These are phyloP conservation scores for Suillus placidus DNA, from an alignment of 768 basidiomycete genomes.

Conservation along the genomic window DNA sequence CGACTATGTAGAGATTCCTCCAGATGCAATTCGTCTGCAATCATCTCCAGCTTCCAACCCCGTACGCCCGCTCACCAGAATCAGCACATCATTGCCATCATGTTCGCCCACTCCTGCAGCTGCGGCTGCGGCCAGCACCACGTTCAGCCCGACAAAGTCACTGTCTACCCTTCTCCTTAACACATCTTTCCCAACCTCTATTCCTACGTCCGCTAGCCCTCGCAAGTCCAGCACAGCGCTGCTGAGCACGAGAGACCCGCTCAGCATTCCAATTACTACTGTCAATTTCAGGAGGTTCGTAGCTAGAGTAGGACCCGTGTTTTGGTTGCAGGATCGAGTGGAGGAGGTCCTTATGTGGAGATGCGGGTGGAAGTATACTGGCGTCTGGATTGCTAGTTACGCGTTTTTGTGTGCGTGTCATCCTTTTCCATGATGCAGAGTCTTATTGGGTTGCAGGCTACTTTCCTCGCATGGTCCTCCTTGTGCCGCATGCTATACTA, in stretches of 20 bases:
- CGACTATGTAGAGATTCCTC: constrained; percentile 45
- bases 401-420: constrained; percentile 63
- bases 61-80: constrained; percentile 43
- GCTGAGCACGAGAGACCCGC: constrained; percentile 62
- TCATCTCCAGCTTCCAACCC: constrained; percentile 20
- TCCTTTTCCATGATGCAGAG: background rate
- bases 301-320: constrained; percentile 72
- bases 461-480: constrained; percentile 70
- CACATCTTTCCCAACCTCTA: constrained; percentile 25
- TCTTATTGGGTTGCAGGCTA: constrained; percentile 52
- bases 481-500: constrained; percentile 66
- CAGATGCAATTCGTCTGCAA: constrained; percentile 40
- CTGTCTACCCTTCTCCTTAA: constrained; percentile 35
- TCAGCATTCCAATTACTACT: constrained; percentile 77
- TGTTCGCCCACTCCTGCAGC: constrained; percentile 17
- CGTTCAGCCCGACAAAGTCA: constrained; percentile 31
- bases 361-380: constrained; percentile 70
- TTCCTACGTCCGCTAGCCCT: constrained; percentile 17
- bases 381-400: constrained; percentile 75
- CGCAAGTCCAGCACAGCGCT: constrained; percentile 37
- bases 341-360: constrained; percentile 89
- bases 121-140: constrained; percentile 26
- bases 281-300: constrained; percentile 84
- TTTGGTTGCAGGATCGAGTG: constrained; percentile 87
- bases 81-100: constrained; percentile 45